Percentiles rank a stretch among this genome's conserved stretches.
These are phyloP conservation scores for Sclerotinia borealis DNA, from an alignment of 2,329 filamentous ascomycete species.

Conservation along the genomic window DNA sequence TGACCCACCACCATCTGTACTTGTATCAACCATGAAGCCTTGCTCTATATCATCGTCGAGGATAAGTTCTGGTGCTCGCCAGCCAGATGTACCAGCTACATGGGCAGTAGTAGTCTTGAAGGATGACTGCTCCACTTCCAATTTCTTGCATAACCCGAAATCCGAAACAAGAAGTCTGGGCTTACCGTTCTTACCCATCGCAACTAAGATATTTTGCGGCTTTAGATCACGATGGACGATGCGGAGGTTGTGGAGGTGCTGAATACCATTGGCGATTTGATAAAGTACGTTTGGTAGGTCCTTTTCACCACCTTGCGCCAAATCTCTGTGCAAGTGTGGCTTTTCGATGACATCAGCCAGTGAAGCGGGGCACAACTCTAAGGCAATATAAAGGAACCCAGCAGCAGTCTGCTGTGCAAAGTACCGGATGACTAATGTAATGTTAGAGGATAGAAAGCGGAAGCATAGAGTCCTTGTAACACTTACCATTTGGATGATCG, in stretches of 20 bases:
- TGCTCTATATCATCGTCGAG: constrained; percentile 66
- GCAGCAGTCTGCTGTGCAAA: constrained; percentile 85
- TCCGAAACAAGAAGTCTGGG: constrained; percentile 93
- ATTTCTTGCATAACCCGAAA: constrained; percentile 94
- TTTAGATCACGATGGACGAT: constrained; percentile 98
- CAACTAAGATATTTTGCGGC: constrained; percentile 92
- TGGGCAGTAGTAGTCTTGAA: constrained; percentile 92
- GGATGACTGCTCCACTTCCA: constrained; percentile 90
- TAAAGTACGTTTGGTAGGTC: constrained; percentile 76
- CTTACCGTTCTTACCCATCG: constrained; percentile 60
- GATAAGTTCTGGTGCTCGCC: constrained; percentile 91
- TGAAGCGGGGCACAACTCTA: constrained; percentile 91
- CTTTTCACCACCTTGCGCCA: constrained; percentile 66
- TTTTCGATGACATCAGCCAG: constrained; percentile 86
- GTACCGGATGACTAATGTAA: constrained; percentile 73
- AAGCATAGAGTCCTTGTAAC: background rate
- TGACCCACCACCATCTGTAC: constrained; percentile 56
- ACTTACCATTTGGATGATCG: constrained; percentile 75
- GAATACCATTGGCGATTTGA: constrained; percentile 84
- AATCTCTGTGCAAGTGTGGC: constrained; percentile 56
- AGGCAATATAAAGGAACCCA: constrained; percentile 90
- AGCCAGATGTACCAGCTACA: constrained; percentile 87
- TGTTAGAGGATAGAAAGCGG: constrained; percentile 24
- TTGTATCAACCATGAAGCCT: constrained; percentile 41
- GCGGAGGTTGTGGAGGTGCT: constrained; percentile 81